Evolutionary conservation across 2,329 filamentous ascomycete genomes (phyloP).

Genomic region (Fusarium musae): DNA sequence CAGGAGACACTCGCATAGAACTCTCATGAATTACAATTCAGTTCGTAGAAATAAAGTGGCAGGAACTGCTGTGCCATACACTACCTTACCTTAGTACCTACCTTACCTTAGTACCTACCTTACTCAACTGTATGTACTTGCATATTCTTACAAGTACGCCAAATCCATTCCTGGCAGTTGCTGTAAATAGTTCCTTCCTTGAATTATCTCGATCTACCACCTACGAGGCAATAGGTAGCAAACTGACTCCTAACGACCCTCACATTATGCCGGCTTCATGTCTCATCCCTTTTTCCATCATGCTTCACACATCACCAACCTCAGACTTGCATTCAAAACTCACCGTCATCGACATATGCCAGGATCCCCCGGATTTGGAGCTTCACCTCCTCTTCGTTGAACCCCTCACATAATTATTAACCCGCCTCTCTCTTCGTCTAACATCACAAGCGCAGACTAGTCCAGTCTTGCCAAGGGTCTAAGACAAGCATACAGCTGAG

Average conservation of each 20-base stretch:
- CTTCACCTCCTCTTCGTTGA: constrained; percentile 14
- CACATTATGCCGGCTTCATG: background rate
- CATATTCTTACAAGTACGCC: background rate
- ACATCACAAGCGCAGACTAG: constrained; percentile 2
- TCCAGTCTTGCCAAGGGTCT: constrained; percentile 17
- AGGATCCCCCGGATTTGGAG: constrained; percentile 20
- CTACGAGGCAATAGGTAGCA: background rate
- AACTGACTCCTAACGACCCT: background rate
- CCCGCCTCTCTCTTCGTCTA: background rate
- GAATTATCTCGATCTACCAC: background rate
- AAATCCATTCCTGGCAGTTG: background rate
- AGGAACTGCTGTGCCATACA: background rate
- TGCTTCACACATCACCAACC: background rate
- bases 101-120: too few species aligned
- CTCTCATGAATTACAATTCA: background rate
- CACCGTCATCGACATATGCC: constrained; percentile 1
- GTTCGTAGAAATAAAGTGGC: background rate
- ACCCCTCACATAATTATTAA: constrained; percentile 29
- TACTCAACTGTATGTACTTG: background rate
- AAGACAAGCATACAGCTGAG: constrained; percentile 29
- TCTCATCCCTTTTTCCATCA: constrained; percentile 24
- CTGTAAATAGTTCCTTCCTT: background rate
- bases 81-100: background rate
- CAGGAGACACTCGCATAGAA: background rate
- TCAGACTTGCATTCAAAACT: constrained; percentile 2